Conservation (phyloP, 495 filamentous ascomycete species). For the Xylaria nigripes region DNA sequence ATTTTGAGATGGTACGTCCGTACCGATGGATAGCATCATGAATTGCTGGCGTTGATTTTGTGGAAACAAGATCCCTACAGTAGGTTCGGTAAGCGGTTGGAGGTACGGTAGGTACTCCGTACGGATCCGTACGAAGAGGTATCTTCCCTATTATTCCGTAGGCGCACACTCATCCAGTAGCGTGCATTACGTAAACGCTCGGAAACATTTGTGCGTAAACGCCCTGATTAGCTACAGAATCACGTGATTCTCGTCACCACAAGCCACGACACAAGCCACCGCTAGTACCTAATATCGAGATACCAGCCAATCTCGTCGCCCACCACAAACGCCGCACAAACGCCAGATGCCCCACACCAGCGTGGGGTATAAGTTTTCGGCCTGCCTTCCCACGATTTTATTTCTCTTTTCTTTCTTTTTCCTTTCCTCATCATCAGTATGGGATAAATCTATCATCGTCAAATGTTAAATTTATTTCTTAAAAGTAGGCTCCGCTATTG, state of each 20-base stretch:
- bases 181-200: too few relatives aligned
- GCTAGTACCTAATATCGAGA: neutral
- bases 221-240: too few relatives aligned
- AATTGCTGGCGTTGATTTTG: neutral
- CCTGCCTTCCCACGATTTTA: neutral
- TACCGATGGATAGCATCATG: neutral
- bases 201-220: too few relatives aligned
- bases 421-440: slow-evolving; percentile 42
- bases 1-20: neutral
- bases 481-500: slow-evolving; percentile 40
- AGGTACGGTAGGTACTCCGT: too few relatives aligned
- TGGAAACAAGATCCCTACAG: neutral
- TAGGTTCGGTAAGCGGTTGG: neutral
- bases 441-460: slow-evolving; percentile 35
- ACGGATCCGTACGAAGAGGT: too few relatives aligned
- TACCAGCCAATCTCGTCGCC: slow-evolving; percentile 4
- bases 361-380: slow-evolving; percentile 17
- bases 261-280: neutral
- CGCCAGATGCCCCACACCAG: slow-evolving; percentile 8
- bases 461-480: slow-evolving; percentile 33
- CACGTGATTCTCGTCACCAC: too few relatives aligned
- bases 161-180: too few relatives aligned
- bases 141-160: too few relatives aligned
- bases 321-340: slow-evolving; percentile 2
- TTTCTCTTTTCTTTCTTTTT: slow-evolving; percentile 17